Conservation (phyloP, 139 green algal genomes). For the Mesotaenium endlicherianum region DNA sequence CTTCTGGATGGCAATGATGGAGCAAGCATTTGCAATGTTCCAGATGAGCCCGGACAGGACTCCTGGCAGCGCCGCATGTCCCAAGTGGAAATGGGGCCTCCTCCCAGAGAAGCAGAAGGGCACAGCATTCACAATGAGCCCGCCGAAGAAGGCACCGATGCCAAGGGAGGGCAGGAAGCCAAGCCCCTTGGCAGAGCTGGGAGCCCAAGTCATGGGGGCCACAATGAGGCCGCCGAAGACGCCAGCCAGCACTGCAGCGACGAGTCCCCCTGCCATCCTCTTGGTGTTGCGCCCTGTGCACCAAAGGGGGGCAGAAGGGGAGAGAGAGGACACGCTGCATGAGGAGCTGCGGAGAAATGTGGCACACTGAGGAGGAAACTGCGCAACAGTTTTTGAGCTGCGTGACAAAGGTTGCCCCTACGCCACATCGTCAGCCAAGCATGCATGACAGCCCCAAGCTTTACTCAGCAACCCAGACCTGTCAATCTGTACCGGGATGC, state of each 20-base stretch:
- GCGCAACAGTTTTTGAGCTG: no score
- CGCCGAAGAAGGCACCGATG: conserved; percentile 35
- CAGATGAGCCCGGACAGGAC: conserved; percentile 47
- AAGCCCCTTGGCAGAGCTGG: conserved; percentile 24
- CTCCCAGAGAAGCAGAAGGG: neutral
- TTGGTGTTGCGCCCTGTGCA: no score
- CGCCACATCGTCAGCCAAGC: no score
- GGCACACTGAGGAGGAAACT: no score
- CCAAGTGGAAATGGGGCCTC: neutral
- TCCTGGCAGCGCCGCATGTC: conserved; percentile 21
- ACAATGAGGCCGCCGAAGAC: conserved; percentile 36
- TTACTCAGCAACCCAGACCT: no score
- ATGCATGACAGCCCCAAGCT: no score
- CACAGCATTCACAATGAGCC: neutral
- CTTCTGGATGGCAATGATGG: conserved; percentile 52
- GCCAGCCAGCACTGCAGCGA: conserved; percentile 20
- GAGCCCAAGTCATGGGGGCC: conserved; percentile 54
- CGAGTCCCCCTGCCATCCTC: no score
- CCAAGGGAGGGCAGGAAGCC: conserved; percentile 53
- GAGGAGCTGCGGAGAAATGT: no score
- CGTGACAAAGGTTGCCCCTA: no score
- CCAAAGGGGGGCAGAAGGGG: no score
- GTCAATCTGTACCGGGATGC: no score
- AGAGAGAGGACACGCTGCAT: no score
- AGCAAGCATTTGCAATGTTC: conserved; percentile 49